Conservation (phyloP, 257 asterid genomes). For the Thymus quinquecostatus region DNA sequence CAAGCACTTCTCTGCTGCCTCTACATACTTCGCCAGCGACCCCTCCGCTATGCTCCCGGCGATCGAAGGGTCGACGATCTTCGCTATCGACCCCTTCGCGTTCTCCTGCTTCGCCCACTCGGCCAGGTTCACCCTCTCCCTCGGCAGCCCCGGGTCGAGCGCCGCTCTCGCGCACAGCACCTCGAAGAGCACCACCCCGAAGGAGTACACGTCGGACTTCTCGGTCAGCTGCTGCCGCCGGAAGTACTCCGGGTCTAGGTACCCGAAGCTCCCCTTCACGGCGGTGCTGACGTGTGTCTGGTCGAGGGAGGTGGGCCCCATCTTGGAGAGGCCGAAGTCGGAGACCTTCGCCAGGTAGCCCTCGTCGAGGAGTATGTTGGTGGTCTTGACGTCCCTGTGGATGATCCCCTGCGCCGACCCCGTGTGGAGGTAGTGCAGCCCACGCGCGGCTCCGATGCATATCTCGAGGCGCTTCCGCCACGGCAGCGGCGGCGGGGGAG, state of each 20-base stretch:
- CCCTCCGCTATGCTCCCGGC: slow-evolving; percentile 46
- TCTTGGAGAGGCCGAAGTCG: slow-evolving; percentile 90
- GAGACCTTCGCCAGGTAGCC: slow-evolving; percentile 70
- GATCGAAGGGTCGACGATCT: slow-evolving; percentile 59
- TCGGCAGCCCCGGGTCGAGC: slow-evolving; percentile 80
- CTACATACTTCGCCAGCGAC: slow-evolving; percentile 68
- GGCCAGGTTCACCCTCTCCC: slow-evolving; percentile 85
- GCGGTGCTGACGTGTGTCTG: slow-evolving; percentile 96
- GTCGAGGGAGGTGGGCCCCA: slow-evolving; percentile 75
- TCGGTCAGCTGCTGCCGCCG: slow-evolving; percentile 88
- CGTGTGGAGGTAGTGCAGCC: slow-evolving; percentile 93
- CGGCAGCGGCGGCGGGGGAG: slow-evolving; percentile 57
- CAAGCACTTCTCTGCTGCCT: slow-evolving; percentile 87
- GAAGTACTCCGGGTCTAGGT: slow-evolving; percentile 94
- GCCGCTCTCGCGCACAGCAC: slow-evolving; percentile 93
- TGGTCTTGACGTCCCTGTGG: slow-evolving; percentile 90
- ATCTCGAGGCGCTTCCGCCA: slow-evolving; percentile 89
- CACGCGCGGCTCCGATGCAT: slow-evolving; percentile 90
- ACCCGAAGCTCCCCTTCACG: slow-evolving; percentile 94
- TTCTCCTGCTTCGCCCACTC: slow-evolving; percentile 89
- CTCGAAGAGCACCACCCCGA: slow-evolving; percentile 89
- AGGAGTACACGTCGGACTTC: slow-evolving; percentile 87
- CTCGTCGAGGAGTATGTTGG: slow-evolving; percentile 85
- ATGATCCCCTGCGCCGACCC: slow-evolving; percentile 91
- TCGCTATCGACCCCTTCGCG: slow-evolving; percentile 51